A percentile compares a stretch with the other conserved stretches of the same genome.
phyloP scores from a whole-genome alignment of 257 asterid species.

The Verbascum thapsus region DNA sequence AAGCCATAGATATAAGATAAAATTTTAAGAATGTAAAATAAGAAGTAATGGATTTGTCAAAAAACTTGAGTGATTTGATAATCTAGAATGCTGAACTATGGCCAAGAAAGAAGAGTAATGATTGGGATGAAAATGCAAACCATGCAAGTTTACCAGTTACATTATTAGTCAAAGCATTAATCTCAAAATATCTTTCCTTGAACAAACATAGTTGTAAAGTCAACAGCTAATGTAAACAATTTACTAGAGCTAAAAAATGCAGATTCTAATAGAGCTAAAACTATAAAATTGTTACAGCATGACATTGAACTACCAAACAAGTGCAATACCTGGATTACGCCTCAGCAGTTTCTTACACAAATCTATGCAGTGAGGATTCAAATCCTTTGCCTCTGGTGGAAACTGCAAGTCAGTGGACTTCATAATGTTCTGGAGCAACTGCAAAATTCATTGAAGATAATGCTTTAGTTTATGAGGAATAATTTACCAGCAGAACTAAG shows the following conservation, averaged over 20 bases:
- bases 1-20: conserved; percentile 20
- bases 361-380: conserved; percentile 66
- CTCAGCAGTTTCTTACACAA: conserved; percentile 78
- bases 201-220: conserved; percentile 6
- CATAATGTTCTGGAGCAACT: conserved; percentile 87
- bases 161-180: conserved; percentile 2
- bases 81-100: conserved; percentile 10
- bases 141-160: neutral
- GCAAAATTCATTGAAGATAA: conserved; percentile 34
- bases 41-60: conserved; percentile 18
- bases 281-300: neutral
- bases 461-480: conserved; percentile 18
- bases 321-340: conserved; percentile 69
- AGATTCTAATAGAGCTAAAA: neutral
- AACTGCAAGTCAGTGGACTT: conserved; percentile 75
- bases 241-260: neutral
- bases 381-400: conserved; percentile 65
- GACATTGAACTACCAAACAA: conserved; percentile 20
- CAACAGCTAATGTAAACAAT: neutral
- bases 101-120: neutral
- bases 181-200: neutral
- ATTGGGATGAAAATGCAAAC: neutral
- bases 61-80: conserved; percentile 13
- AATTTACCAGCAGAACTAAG: conserved; percentile 26
- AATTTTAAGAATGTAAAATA: conserved; percentile 5